Percentiles rank a stretch among this genome's conserved stretches.
These are phyloP conservation scores for Phytophthora pluvialis DNA, from an alignment of 352 stramenopile genomes.

Conservation along the genomic window DNA sequence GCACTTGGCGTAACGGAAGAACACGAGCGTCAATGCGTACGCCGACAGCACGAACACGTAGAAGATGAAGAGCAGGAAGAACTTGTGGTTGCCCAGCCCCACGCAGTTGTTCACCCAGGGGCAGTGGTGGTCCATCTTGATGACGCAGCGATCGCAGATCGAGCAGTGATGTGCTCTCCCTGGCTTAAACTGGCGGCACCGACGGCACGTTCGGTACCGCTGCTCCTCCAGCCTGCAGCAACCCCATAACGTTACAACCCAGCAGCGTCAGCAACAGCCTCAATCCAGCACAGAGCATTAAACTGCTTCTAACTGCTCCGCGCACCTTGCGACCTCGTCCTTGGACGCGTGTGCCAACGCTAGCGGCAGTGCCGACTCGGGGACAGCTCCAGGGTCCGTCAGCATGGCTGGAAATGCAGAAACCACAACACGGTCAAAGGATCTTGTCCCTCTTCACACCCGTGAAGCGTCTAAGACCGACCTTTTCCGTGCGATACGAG, in stretches of 20 bases:
- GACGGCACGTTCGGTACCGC: constrained; percentile 85
- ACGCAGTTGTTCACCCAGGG: constrained; percentile 99
- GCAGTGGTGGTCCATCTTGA: constrained; percentile 99
- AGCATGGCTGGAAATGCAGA: constrained; percentile 90
- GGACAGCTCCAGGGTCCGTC: constrained; percentile 97
- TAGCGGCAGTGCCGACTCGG: constrained; percentile 92
- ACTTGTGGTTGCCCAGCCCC: constrained; percentile 99
- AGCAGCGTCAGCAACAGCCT: constrained; percentile 12
- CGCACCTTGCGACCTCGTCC: constrained; percentile 71
- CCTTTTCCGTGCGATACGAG: constrained; percentile 95
- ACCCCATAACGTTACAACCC: not conserved
- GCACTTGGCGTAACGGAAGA: constrained; percentile 89
- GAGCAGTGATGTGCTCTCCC: constrained; percentile 96
- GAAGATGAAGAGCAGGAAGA: constrained; percentile 91
- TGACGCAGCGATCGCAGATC: constrained; percentile 95
- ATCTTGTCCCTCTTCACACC: not conserved
- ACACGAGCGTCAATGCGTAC: constrained; percentile 95
- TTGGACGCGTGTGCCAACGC: constrained; percentile 76
- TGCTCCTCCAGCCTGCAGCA: constrained; percentile 78
- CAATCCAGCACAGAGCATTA: too few species aligned
- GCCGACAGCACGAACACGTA: constrained; percentile 95
- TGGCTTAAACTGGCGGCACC: constrained; percentile 97
- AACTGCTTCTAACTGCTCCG: too few species aligned
- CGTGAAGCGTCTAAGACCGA: constrained; percentile 20
- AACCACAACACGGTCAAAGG: constrained; percentile 7